Evolutionary conservation across 352 stramenopile species (phyloP).

Genomic region (Phytophthora pluvialis): DNA sequence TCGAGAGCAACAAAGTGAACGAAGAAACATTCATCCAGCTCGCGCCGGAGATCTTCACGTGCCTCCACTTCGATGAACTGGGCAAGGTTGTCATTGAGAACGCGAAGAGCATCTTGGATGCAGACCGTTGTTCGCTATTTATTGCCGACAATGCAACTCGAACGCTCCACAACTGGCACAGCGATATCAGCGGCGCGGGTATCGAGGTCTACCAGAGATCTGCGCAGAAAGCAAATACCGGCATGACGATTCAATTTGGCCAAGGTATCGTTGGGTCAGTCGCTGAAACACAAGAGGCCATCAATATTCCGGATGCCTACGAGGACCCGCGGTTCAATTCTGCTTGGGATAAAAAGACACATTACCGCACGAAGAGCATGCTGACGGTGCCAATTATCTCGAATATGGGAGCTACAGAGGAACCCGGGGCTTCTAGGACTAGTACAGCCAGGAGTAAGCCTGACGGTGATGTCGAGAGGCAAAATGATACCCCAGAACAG

Average conservation of each 20-base stretch:
- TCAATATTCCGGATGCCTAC: constrained; percentile 82
- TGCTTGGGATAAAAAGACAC: constrained; percentile 81
- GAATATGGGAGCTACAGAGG: constrained; percentile 36
- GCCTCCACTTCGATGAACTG: constrained; percentile 78
- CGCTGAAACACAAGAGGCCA: constrained; percentile 60
- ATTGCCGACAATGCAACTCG: constrained; percentile 59
- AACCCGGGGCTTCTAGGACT: not conserved
- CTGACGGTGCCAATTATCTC: constrained; percentile 75
- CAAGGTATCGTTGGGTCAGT: constrained; percentile 79
- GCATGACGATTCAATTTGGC: constrained; percentile 76
- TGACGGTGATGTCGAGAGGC: not conserved
- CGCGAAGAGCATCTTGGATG: constrained; percentile 75
- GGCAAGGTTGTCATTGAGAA: constrained; percentile 83
- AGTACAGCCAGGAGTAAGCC: not conserved
- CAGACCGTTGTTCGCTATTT: constrained; percentile 79
- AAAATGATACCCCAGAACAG: constrained; percentile 1
- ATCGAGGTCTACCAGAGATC: constrained; percentile 55
- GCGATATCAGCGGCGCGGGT: constrained; percentile 66
- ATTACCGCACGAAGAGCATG: constrained; percentile 86
- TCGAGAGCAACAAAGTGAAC: constrained; percentile 85
- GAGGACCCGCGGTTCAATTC: constrained; percentile 80
- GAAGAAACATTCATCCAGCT: constrained; percentile 80
- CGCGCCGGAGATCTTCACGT: constrained; percentile 81
- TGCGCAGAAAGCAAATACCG: constrained; percentile 30
- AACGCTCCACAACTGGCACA: constrained; percentile 78